A percentile compares a stretch with the other conserved stretches of the same genome.
phyloP scores from a whole-genome alignment of 805 yeast genomes.

The Saccharomycopsis sp. region DNA sequence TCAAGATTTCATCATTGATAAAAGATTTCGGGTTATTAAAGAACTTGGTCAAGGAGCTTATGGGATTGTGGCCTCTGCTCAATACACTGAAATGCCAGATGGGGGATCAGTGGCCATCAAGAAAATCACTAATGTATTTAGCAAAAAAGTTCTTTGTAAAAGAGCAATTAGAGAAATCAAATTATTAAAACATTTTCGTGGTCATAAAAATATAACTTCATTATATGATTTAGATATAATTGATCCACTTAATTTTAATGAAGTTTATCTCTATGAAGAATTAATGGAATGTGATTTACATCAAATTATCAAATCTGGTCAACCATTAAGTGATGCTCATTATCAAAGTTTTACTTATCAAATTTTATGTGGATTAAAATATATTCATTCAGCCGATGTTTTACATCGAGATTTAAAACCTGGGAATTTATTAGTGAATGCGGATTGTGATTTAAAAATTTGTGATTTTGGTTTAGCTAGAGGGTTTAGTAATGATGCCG shows the following conservation, averaged over 20 bases:
- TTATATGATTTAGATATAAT: constrained; percentile 90
- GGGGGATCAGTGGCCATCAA: constrained; percentile 90
- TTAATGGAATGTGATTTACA: constrained; percentile 98
- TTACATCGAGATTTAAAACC: constrained; percentile 91
- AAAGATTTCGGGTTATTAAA: constrained; percentile 76
- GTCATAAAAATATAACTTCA: constrained; percentile 94
- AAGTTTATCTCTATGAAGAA: constrained; percentile 88
- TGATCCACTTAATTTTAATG: constrained; percentile 71
- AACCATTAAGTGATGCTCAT: constrained; percentile 88
- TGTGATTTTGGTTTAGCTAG: constrained; percentile 94
- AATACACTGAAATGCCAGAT: constrained; percentile 58
- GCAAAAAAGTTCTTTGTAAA: constrained; percentile 83
- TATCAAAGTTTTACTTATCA: constrained; percentile 90
- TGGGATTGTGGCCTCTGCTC: constrained; percentile 93
- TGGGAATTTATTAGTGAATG: constrained; percentile 70
- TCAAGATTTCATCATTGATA: constrained; percentile 89
- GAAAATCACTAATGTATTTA: constrained; percentile 89
- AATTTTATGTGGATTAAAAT: constrained; percentile 75
- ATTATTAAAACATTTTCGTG: constrained; percentile 83
- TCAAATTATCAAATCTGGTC: constrained; percentile 90
- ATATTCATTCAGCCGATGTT: constrained; percentile 86
- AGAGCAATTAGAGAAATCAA: constrained; percentile 88
- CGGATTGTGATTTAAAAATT: constrained; percentile 67
- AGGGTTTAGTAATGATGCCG: constrained; percentile 39
- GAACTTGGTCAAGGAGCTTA: constrained; percentile 98